Conservation (phyloP, 2,329 filamentous ascomycete genomes). For the Phoma sp. region DNA sequence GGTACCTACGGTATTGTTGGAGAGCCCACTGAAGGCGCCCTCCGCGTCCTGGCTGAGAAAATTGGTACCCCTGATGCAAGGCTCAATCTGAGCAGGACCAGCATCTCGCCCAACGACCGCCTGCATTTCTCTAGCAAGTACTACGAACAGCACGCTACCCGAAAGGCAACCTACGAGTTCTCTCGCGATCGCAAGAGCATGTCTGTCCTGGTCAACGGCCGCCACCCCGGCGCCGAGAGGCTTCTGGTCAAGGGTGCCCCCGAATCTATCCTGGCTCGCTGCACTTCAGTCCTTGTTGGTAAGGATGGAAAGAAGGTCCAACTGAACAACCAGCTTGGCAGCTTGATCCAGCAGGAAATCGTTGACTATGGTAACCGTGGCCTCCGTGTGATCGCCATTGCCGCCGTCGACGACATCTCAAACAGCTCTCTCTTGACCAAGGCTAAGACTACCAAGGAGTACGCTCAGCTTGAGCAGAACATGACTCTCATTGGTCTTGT, state of each 20-base stretch:
- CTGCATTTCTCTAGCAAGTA: slow-evolving; percentile 82
- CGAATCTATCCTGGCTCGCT: slow-evolving; percentile 91
- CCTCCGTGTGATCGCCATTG: slow-evolving; percentile 92
- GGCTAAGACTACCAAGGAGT: slow-evolving; percentile 84
- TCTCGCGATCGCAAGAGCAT: slow-evolving; percentile 98
- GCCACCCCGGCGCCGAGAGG: slow-evolving; percentile 67
- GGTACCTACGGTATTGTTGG: slow-evolving; percentile 81
- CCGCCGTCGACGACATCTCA: slow-evolving; percentile 77
- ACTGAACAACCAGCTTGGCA: slow-evolving; percentile 71
- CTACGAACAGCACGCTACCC: slow-evolving; percentile 77
- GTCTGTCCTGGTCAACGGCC: slow-evolving; percentile 83
- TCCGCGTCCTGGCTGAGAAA: slow-evolving; percentile 92
- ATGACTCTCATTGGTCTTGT: slow-evolving; percentile 94
- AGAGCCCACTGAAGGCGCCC: slow-evolving; percentile 92
- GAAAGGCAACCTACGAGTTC: slow-evolving; percentile 91
- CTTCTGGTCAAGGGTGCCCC: slow-evolving; percentile 96
- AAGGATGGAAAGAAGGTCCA: slow-evolving; percentile 77
- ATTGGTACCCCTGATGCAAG: slow-evolving; percentile 78
- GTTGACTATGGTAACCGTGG: slow-evolving; percentile 90
- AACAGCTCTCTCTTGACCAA: slow-evolving; percentile 71
- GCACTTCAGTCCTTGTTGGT: slow-evolving; percentile 80
- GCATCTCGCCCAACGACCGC: slow-evolving; percentile 61
- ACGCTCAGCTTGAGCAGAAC: slow-evolving; percentile 85
- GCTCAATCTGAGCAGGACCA: slow-evolving; percentile 59
- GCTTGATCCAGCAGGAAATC: slow-evolving; percentile 78